Percentiles rank a stretch among this genome's conserved stretches.
phyloP scores from a whole-genome alignment of 148 eudicot species.

The Spergularia marina region DNA sequence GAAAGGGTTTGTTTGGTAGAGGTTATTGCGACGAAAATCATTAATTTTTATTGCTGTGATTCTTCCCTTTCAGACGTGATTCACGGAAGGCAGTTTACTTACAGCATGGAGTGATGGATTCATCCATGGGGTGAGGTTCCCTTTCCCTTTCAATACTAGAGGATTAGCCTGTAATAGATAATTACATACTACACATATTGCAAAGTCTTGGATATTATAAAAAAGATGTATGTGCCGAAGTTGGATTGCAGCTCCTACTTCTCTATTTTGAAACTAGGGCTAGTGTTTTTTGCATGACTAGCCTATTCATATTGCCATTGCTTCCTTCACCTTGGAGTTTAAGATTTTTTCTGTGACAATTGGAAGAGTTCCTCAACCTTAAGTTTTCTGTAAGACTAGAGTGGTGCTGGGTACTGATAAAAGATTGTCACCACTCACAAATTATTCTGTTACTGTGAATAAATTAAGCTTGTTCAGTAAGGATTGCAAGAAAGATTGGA shows the following conservation, averaged over 20 bases:
- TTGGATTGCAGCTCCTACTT: not conserved
- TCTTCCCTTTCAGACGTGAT: slow-evolving; percentile 63
- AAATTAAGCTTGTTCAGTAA: not conserved
- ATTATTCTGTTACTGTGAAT: no score
- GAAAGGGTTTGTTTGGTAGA: not conserved
- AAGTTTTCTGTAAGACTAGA: not conserved
- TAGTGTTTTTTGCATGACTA: not conserved
- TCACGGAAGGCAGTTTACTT: slow-evolving; percentile 85
- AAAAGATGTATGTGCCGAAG: not conserved
- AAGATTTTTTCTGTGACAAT: not conserved
- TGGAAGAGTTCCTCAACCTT: not conserved
- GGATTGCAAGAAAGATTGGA: not conserved
- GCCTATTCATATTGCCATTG: not conserved
- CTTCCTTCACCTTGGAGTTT: not conserved
- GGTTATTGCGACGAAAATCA: not conserved
- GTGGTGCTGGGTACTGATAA: not conserved
- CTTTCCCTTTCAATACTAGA: not conserved
- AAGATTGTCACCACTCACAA: not conserved
- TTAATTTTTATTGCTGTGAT: slow-evolving; percentile 1
- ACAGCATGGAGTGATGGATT: slow-evolving; percentile 96
- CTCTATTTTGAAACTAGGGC: not conserved
- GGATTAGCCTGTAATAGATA: not conserved
- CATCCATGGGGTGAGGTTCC: slow-evolving; percentile 89
- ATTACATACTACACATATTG: not conserved
- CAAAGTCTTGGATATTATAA: not conserved